Evolutionary conservation across 768 basidiomycete species (phyloP), one percentile per base, ranked within the genome.

Genomic region (Tricholoma furcatifolium): DNA sequence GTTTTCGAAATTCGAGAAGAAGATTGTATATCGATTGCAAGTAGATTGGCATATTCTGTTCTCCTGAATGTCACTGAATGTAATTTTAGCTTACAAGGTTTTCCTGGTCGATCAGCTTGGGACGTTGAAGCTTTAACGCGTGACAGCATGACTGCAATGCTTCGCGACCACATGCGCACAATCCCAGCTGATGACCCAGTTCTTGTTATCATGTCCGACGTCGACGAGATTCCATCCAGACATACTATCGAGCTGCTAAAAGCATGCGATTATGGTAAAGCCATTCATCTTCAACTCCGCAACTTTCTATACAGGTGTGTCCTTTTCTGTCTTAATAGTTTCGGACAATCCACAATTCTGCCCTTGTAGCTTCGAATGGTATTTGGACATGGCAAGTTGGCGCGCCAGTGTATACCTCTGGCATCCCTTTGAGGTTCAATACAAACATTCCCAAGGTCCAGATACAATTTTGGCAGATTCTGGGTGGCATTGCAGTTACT

Each of bases 401-500:
- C 76, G 82, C 46, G 81, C 83, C 10, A 75, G 74, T 56, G 78
- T 76, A 11, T 77, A 80, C 52, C 67, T 68, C 14, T 81, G 77
- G 78, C 67, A 55, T 15, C 54, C 62, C n/a, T 27, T 27, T 27
- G 59, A 64, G 21, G 71, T 64, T 46, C 73, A 63, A 50, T 83
- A 83, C 60, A 70, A 73, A 27, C 81, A 81, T 60, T 77, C 76
- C n/a, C 74, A 78, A 61, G 72, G 74, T 46, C 69, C 69, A 7
- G 72, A 82, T 44, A 61, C 65, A 36, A 67, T 79, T 8, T 76
- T 86, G 31, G 79, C 81, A 18, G 82, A 86, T 62, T 69, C 82
- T 15, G 84, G 83, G 1, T 86, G 83, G 83, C 83, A 86, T 60
- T 85, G 83, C 68, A 81, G 80, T 52, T 85, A 80, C 68, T 85